Conservation (phyloP, 2,329 filamentous ascomycete genomes). For the Monosporascus sp. region DNA sequence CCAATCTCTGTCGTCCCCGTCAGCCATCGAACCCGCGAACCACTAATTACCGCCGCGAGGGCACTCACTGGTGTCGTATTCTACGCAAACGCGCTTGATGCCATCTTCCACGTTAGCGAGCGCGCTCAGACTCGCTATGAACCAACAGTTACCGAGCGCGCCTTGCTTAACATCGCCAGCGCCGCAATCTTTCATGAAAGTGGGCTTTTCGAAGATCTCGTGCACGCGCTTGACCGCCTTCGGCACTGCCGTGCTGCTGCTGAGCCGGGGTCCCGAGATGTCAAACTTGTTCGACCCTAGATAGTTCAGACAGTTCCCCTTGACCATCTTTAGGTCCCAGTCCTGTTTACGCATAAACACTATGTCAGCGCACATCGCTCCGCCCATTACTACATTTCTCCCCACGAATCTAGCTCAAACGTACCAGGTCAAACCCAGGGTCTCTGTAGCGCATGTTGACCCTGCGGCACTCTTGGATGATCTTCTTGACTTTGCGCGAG, state of each 20-base stretch:
- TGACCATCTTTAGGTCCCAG: constrained; percentile 63
- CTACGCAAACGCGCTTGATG: constrained; percentile 70
- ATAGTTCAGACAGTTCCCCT: constrained; percentile 49
- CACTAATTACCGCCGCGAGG: background rate
- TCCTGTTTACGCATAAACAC: constrained; percentile 35
- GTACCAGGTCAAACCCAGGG: constrained; percentile 52
- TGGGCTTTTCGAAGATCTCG: constrained; percentile 70
- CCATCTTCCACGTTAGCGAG: constrained; percentile 67
- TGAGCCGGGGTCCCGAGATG: constrained; percentile 36
- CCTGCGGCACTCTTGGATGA: constrained; percentile 60
- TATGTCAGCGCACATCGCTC: constrained; percentile 24
- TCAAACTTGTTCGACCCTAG: constrained; percentile 48
- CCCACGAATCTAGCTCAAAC: constrained; percentile 31
- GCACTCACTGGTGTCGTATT: constrained; percentile 55
- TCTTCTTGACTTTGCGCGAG: constrained; percentile 54
- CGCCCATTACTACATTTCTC: constrained; percentile 24
- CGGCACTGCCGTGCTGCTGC: constrained; percentile 49
- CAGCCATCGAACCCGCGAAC: constrained; percentile 18
- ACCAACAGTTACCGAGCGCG: constrained; percentile 74
- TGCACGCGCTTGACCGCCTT: constrained; percentile 70
- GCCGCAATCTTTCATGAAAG: constrained; percentile 60
- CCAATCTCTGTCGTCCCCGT: constrained; percentile 56
- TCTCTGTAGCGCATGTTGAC: constrained; percentile 78
- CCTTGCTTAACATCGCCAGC: constrained; percentile 75
- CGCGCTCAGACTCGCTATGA: constrained; percentile 72